A percentile compares a stretch with the other conserved stretches of the same genome.
Evolutionary conservation across 192 early-diverging fungal genomes (phyloP).

Genomic region (Paraglomus brasilianum): DNA sequence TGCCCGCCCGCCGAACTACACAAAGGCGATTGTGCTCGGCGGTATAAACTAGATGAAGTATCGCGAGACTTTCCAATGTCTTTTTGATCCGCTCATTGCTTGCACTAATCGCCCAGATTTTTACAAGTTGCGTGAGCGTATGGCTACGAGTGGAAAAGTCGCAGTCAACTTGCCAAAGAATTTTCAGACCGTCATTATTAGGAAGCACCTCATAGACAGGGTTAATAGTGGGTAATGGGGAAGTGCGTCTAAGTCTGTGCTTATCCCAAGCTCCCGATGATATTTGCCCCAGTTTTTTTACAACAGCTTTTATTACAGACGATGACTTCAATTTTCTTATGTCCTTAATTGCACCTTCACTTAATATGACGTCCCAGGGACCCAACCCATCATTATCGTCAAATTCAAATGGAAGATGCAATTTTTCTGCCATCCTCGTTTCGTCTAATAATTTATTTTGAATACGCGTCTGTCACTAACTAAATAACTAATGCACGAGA

Average conservation of each 20-base stretch:
- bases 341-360: neutral
- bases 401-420: constrained; percentile 22
- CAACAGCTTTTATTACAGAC: neutral
- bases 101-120: constrained; percentile 1
- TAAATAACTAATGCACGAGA: no score
- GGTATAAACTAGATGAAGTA: neutral
- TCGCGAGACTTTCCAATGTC: neutral
- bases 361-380: constrained; percentile 3
- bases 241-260: neutral
- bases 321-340: neutral
- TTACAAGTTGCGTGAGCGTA: neutral
- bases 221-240: neutral
- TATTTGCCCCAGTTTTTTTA: neutral
- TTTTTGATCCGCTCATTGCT: neutral
- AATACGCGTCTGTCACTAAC: no score
- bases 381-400: constrained; percentile 4
- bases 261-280: constrained; percentile 2
- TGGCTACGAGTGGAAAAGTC: constrained; percentile 9
- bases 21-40: neutral
- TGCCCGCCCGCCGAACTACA: neutral
- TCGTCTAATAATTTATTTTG: no score
- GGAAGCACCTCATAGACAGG: neutral
- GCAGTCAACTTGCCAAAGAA: constrained; percentile 21
- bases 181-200: neutral
- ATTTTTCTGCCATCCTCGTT: neutral